A percentile compares a stretch with the other conserved stretches of the same genome.
Conservation (phyloP, 441 rosid species). For the Rhodomyrtus psidioides region DNA sequence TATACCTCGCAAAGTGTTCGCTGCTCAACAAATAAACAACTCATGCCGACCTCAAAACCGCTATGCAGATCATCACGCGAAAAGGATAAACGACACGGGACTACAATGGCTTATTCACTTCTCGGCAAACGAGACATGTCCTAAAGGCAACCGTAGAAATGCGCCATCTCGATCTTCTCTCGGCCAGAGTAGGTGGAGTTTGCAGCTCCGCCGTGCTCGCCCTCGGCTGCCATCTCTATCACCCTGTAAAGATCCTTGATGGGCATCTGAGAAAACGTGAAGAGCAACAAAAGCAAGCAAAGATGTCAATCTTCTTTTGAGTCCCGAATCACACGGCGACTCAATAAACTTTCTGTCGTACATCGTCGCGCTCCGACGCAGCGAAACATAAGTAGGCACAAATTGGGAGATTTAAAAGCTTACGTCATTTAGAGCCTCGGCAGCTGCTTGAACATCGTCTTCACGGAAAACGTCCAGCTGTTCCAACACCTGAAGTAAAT, state of each 20-base stretch:
- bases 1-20: not conserved
- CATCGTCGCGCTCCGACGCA: not conserved
- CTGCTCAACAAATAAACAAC: not conserved
- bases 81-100: not conserved
- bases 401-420: constrained; percentile 2
- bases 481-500: constrained; percentile 41
- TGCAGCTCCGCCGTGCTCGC: constrained; percentile 62
- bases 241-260: constrained; percentile 88
- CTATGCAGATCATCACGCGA: not conserved
- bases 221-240: constrained; percentile 91
- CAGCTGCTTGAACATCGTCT: constrained; percentile 61
- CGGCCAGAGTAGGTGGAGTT: constrained; percentile 32
- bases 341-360: not conserved
- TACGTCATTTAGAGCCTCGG: constrained; percentile 82
- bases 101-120: not conserved
- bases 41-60: not conserved
- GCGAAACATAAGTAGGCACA: not conserved
- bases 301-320: not conserved
- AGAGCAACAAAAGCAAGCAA: not conserved
- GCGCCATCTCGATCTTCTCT: constrained; percentile 58
- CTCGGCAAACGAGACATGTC: constrained; percentile 23
- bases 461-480: constrained; percentile 68
- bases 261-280: constrained; percentile 47
- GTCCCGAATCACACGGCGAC: not conserved
- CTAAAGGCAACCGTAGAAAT: constrained; percentile 77